Evolutionary conservation across 2,329 filamentous ascomycete genomes (phyloP).

Genomic region (Neofusicoccum kwambonambiense): DNA sequence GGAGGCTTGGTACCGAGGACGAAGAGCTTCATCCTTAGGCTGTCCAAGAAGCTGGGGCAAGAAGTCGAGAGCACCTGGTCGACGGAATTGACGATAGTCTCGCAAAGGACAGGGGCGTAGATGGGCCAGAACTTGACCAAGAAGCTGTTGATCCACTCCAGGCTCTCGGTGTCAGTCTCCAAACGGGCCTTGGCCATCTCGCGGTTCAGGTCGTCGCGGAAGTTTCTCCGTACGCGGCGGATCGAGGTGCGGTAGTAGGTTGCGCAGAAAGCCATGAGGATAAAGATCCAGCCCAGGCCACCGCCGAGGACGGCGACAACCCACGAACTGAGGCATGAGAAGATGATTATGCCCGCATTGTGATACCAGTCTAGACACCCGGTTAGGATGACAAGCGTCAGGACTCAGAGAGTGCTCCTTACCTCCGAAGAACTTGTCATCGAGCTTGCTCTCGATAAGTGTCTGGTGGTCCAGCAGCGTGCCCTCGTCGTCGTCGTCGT

Average conservation of each 20-base stretch:
- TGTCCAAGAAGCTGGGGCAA: slow-evolving; percentile 90
- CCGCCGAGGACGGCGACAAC: slow-evolving; percentile 84
- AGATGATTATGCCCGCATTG: slow-evolving; percentile 90
- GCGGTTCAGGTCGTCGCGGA: slow-evolving; percentile 87
- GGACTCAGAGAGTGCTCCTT: slow-evolving; percentile 19
- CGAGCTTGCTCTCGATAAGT: slow-evolving; percentile 76
- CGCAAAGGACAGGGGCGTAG: slow-evolving; percentile 88
- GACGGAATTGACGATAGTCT: slow-evolving; percentile 88
- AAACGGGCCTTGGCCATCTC: slow-evolving; percentile 84
- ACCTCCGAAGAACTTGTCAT: slow-evolving; percentile 90
- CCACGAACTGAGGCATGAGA: slow-evolving; percentile 89
- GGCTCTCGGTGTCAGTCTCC: slow-evolving; percentile 85
- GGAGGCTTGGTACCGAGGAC: slow-evolving; percentile 93
- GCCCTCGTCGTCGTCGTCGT: slow-evolving; percentile 54
- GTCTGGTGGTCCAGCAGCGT: slow-evolving; percentile 85
- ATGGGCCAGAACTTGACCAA: slow-evolving; percentile 99
- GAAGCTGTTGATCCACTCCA: slow-evolving; percentile 99
- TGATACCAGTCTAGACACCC: slow-evolving; percentile 82
- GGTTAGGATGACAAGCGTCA: neutral
- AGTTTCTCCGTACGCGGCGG: slow-evolving; percentile 89
- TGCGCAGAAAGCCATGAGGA: slow-evolving; percentile 86
- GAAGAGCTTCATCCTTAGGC: slow-evolving; percentile 89
- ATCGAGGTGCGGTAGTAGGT: slow-evolving; percentile 97
- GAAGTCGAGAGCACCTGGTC: slow-evolving; percentile 93
- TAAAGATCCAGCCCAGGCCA: slow-evolving; percentile 87